Evolutionary conservation across 208 protist genomes (phyloP).

Genomic region (Crithidia bombi): DNA sequence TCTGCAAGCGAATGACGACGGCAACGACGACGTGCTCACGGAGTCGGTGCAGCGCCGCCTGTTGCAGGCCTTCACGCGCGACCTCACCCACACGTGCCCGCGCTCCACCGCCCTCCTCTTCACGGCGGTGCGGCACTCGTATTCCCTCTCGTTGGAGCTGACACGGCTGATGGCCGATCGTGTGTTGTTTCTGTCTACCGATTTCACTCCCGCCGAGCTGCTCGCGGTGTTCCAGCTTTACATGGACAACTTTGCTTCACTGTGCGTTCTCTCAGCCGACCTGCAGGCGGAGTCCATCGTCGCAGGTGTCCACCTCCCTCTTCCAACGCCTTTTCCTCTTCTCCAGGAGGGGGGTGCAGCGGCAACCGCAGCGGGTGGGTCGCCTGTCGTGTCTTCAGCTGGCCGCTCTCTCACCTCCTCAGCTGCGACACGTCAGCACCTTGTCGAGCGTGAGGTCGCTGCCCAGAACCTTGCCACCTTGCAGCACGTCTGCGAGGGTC

Average conservation of each 20-base stretch:
- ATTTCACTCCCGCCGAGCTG: constrained; percentile 82
- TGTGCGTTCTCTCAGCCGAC: constrained; percentile 35
- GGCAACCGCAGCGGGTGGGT: not conserved
- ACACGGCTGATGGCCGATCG: constrained; percentile 65
- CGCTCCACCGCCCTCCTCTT: constrained; percentile 79
- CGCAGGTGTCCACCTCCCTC: too few species aligned
- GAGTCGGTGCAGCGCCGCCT: constrained; percentile 37
- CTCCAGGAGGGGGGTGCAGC: not conserved
- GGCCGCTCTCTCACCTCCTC: not conserved
- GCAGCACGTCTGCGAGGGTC: constrained; percentile 49
- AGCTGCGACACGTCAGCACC: constrained; percentile 13
- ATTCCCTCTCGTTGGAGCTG: constrained; percentile 37
- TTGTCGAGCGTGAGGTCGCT: constrained; percentile 41
- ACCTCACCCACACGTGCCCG: constrained; percentile 49
- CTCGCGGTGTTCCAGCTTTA: constrained; percentile 76
- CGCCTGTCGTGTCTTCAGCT: not conserved
- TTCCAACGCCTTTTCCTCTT: not conserved
- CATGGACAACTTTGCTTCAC: constrained; percentile 49
- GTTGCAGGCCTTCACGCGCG: constrained; percentile 41
- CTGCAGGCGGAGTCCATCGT: constrained; percentile 14
- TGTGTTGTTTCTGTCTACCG: constrained; percentile 76
- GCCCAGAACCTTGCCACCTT: constrained; percentile 48
- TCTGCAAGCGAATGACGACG: constrained; percentile 23
- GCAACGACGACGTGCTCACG: constrained; percentile 2
- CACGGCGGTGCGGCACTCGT: constrained; percentile 37